Evolutionary conservation across 352 stramenopile genomes (phyloP), one percentile per base, ranked within the genome.

Genomic region (Discostella stelligera): DNA sequence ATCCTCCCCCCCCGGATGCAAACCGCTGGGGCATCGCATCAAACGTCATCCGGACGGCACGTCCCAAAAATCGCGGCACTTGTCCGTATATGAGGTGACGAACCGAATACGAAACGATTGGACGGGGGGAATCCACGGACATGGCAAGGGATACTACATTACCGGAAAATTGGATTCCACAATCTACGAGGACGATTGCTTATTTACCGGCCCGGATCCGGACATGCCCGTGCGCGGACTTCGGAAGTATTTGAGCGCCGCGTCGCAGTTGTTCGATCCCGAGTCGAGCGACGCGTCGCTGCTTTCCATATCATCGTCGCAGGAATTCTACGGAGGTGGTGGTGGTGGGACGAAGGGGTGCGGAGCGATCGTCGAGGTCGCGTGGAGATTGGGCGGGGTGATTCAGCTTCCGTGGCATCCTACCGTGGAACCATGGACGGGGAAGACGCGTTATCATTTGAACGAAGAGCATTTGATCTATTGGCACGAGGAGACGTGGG

Each of bases 161-260:
- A 91, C 83, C 0, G 87, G 87, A 21, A 59, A 60, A n/a, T 48
- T 93, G 1, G 87, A 87, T 61, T 80, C 77, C 0, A 82, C 75
- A 14, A 84, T 93, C 18, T 93, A 90, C 74, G 52, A 77, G 18
- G 85, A 91, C 66, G 85, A 89, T 64, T 91, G 85, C 68, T 69
- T 86, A 0, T 93, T 93, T 65, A 82, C 79, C 62, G 82, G 80
- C 5, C 87, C 87, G 2, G 87, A 93, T 80, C 87, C 87, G 1
- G 87, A 93, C 58, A 93, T 93, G 87, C 87, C 87, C 0, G 85
- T 93, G 4, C 39, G 66, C 14, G 87, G 87, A 11, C 60, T 93
- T n/a, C 50, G 84, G 9, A 93, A 93, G 55, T 93, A 91, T 64
- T 52, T 90, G 5, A 82, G 78, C 50, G 85, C 87, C 3, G 78